Conservation (phyloP, 2,329 filamentous ascomycete species). For the Trichoderma hamatum region DNA sequence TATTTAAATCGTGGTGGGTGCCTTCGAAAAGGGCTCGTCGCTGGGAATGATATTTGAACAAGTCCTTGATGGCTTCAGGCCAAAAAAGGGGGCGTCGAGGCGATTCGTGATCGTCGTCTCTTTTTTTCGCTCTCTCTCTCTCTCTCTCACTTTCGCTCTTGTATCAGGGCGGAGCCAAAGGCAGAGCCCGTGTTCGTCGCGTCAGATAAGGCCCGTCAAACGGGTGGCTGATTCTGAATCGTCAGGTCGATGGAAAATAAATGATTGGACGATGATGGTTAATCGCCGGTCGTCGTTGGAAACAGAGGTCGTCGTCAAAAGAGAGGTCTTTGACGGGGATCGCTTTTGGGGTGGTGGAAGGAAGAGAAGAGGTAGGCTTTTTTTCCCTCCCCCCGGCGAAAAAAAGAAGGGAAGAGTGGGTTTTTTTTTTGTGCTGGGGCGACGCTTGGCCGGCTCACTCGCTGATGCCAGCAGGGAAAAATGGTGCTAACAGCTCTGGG, state of each 20-base stretch:
- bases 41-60: neutral
- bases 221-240: neutral
- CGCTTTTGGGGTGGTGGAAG: conserved; percentile 11
- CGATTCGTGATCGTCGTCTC: neutral
- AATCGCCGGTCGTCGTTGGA: conserved; percentile 28
- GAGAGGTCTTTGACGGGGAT: conserved; percentile 9
- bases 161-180: conserved; percentile 11
- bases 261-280: conserved; percentile 23
- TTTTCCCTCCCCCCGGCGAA: conserved; percentile 23
- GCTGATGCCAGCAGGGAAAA: conserved; percentile 8
- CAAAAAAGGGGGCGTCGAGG: conserved; percentile 8
- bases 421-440: conserved; percentile 24
- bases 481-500: neutral
- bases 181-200: conserved; percentile 25
- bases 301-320: conserved; percentile 20
- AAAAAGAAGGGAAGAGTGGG: conserved; percentile 26
- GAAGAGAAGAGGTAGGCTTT: conserved; percentile 27
- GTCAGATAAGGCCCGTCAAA: conserved; percentile 17
- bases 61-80: conserved; percentile 29
- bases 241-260: neutral
- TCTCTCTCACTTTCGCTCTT: neutral
- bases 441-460: conserved; percentile 23
- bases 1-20: conserved; percentile 36
- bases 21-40: conserved; percentile 31
- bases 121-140: conserved; percentile 14